Conservation (phyloP, 306 rosid genomes). For the Trifolium pratense region DNA sequence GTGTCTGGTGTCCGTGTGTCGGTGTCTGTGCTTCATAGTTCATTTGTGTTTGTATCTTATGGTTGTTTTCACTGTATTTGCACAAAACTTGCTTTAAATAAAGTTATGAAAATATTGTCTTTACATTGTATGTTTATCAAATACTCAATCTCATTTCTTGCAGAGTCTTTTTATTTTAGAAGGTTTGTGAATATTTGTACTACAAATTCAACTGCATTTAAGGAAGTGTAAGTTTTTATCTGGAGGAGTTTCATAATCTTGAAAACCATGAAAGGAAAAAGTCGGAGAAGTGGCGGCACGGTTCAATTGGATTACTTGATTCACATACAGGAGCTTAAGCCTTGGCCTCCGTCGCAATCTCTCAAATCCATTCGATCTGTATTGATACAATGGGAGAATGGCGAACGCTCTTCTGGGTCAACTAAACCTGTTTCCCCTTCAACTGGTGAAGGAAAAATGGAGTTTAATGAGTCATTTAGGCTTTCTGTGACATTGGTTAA, state of each 20-base stretch:
- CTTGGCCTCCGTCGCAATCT: conserved; percentile 95
- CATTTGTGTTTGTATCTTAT: background rate
- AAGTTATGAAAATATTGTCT: conserved; percentile 18
- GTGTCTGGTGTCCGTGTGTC: no score
- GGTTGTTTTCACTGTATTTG: no score
- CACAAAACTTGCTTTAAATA: background rate
- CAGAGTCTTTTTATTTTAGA: conserved; percentile 35
- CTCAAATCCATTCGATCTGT: conserved; percentile 75
- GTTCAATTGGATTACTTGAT: conserved; percentile 67
- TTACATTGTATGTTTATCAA: conserved; percentile 8
- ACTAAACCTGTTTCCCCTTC: conserved; percentile 75
- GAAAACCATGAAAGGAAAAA: conserved; percentile 75
- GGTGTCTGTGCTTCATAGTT: background rate
- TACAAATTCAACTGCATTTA: conserved; percentile 39
- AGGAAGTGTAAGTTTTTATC: conserved; percentile 33
- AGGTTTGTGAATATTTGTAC: conserved; percentile 41
- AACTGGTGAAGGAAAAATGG: conserved; percentile 79
- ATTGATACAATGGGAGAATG: conserved; percentile 92
- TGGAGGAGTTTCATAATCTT: conserved; percentile 25
- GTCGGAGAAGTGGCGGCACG: conserved; percentile 55
- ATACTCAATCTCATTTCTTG: conserved; percentile 22
- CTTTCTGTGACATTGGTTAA: conserved; percentile 69
- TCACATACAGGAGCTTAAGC: conserved; percentile 85
- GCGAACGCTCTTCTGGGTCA: conserved; percentile 78
- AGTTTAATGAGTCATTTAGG: conserved; percentile 78